These are phyloP conservation scores for Amaranthus tricolor DNA, from an alignment of 179 eudicot species.

Conservation along the genomic window DNA sequence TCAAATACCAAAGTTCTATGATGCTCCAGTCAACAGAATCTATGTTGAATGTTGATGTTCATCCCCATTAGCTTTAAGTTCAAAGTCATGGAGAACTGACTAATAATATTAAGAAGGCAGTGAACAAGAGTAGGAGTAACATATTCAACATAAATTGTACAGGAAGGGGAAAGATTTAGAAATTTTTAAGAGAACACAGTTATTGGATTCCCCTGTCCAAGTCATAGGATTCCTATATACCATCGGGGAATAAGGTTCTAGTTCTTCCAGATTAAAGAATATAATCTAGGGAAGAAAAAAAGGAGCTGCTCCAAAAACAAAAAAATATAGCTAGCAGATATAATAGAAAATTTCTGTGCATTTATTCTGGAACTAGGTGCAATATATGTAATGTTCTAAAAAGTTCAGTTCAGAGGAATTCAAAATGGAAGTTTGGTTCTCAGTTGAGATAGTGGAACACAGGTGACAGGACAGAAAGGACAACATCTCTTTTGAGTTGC, in stretches of 20 bases:
- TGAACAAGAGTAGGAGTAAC: constrained; percentile 17
- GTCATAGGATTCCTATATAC: constrained; percentile 52
- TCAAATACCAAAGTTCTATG: constrained; percentile 44
- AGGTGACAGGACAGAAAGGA: constrained; percentile 34
- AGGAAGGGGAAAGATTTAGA: constrained; percentile 27
- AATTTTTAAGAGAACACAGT: constrained; percentile 38
- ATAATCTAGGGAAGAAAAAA: constrained; percentile 24
- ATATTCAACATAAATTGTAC: constrained; percentile 26
- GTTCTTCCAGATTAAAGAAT: constrained; percentile 47
- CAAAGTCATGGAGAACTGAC: constrained; percentile 16
- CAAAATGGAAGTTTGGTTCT: constrained; percentile 30
- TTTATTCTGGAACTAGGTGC: constrained; percentile 64
- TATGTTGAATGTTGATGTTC: constrained; percentile 24
- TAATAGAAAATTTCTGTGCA: constrained; percentile 40
- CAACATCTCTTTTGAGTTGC: constrained; percentile 44
- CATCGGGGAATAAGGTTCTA: constrained; percentile 70
- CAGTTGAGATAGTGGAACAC: constrained; percentile 36
- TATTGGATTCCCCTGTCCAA: constrained; percentile 64
- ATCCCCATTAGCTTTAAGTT: constrained; percentile 19
- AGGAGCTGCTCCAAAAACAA: constrained; percentile 25
- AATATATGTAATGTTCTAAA: constrained; percentile 48
- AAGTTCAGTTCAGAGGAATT: constrained; percentile 43
- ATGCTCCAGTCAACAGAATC: constrained; percentile 83
- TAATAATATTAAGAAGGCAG: constrained; percentile 22
- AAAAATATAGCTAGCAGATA: constrained; percentile 38